Evolutionary conservation across 2,329 filamentous ascomycete genomes (phyloP).

Genomic region (Albophoma yamanashiensis): DNA sequence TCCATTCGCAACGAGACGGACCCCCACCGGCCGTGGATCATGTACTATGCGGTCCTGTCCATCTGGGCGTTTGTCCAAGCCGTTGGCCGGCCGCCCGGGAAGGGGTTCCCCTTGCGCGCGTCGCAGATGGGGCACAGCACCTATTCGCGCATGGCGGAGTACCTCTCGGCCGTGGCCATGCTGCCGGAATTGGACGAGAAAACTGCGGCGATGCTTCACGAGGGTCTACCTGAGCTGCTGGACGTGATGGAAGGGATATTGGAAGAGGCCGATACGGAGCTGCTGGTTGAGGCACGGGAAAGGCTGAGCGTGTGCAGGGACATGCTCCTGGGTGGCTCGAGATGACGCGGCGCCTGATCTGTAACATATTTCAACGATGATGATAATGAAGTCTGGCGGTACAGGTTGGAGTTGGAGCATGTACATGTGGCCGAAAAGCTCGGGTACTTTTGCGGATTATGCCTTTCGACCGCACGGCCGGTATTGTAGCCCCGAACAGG

Average conservation of each 20-base stretch:
- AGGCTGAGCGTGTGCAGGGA: slow-evolving; percentile 53
- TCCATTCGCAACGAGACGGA: slow-evolving; percentile 68
- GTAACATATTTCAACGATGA: neutral
- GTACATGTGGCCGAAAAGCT: neutral
- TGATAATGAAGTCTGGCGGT: neutral
- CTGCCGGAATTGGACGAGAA: slow-evolving; percentile 59
- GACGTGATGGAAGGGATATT: slow-evolving; percentile 31
- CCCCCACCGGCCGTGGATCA: slow-evolving; percentile 79
- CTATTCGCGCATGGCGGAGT: slow-evolving; percentile 26
- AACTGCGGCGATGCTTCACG: slow-evolving; percentile 55
- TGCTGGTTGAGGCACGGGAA: slow-evolving; percentile 66
- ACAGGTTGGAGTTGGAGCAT: neutral
- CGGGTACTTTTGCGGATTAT: neutral
- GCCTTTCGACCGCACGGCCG: neutral
- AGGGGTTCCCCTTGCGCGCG: slow-evolving; percentile 32
- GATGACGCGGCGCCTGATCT: neutral
- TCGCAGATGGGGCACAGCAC: slow-evolving; percentile 27
- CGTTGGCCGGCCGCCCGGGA: slow-evolving; percentile 47
- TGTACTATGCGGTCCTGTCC: slow-evolving; percentile 77
- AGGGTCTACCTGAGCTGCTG: slow-evolving; percentile 34
- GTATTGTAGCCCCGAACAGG: neutral
- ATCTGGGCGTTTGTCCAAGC: slow-evolving; percentile 86
- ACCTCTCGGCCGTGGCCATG: slow-evolving; percentile 53
- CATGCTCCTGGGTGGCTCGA: slow-evolving; percentile 10
- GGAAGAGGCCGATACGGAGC: slow-evolving; percentile 45